Evolutionary conservation across 2,329 filamentous ascomycete species (phyloP).

Genomic region (Fusarium odoratissimum): DNA sequence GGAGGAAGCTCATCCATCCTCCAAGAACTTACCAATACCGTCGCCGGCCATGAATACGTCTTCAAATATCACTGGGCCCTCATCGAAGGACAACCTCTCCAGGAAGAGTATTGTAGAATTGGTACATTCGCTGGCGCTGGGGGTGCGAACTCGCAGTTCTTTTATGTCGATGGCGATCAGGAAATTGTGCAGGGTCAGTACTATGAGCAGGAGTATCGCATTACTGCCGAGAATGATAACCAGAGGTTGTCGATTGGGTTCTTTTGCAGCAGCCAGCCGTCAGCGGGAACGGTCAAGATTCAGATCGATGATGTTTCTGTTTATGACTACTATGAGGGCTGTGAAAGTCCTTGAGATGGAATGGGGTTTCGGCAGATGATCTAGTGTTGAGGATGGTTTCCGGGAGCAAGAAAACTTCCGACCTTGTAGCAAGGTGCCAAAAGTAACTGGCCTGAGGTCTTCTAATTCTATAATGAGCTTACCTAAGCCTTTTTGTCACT

Average conservation of each 20-base stretch:
- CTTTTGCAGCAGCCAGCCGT: not conserved
- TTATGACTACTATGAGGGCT: constrained; percentile 4
- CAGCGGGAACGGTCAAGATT: not conserved
- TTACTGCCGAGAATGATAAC: not conserved
- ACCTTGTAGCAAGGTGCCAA: too few relatives aligned
- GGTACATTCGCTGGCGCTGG: constrained; percentile 34
- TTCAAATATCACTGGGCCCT: not conserved
- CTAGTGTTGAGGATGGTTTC: not conserved
- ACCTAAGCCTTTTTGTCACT: too few relatives aligned
- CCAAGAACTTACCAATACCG: not conserved
- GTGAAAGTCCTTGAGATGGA: not conserved
- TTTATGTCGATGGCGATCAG: not conserved
- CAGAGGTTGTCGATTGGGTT: not conserved
- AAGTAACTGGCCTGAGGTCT: too few relatives aligned
- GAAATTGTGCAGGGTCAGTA: not conserved
- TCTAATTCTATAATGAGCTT: too few relatives aligned
- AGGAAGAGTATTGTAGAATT: not conserved
- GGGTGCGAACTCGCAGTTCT: not conserved
- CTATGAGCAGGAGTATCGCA: not conserved
- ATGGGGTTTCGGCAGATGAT: not conserved
- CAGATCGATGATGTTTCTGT: not conserved
- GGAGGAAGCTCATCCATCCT: not conserved
- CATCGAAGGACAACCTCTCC: not conserved
- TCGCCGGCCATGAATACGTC: not conserved
- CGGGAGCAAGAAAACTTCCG: too few relatives aligned